phyloP scores from a whole-genome alignment of 148 eudicot genomes.

The Fagopyrum esculentum region DNA sequence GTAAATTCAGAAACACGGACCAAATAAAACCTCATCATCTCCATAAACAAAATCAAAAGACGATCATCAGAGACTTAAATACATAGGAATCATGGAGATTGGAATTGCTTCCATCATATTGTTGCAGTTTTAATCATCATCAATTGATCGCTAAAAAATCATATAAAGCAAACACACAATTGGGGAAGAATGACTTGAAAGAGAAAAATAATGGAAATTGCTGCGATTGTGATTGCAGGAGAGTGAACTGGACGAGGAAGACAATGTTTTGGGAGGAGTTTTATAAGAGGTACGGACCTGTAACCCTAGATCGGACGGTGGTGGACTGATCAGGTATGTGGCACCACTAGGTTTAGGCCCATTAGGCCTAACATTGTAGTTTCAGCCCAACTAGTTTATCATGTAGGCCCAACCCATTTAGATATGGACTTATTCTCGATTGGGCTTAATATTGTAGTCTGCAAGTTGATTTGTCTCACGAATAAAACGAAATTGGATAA shows the following conservation, averaged over 20 bases:
- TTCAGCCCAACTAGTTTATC: too few relatives aligned
- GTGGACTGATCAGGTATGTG: background rate
- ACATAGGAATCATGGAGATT: constrained; percentile 42
- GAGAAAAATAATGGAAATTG: too few relatives aligned
- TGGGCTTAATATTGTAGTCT: too few relatives aligned
- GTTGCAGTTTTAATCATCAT: constrained; percentile 63
- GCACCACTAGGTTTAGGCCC: too few relatives aligned
- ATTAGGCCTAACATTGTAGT: too few relatives aligned
- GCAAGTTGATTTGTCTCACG: too few relatives aligned
- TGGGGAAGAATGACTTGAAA: background rate
- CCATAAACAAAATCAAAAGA: constrained; percentile 15
- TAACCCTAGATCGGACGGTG: background rate
- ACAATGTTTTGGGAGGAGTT: background rate
- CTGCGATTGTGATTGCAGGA: background rate
- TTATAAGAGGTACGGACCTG: background rate
- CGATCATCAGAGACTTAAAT: constrained; percentile 82
- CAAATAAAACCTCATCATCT: constrained; percentile 47
- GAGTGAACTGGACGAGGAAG: background rate
- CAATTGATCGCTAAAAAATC: constrained; percentile 25
- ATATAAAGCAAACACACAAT: background rate
- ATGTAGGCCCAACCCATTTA: too few relatives aligned
- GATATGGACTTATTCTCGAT: too few relatives aligned
- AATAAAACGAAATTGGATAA: too few relatives aligned
- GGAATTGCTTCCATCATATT: constrained; percentile 32
- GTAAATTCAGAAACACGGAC: constrained; percentile 76